Conservation (phyloP, 129 eudicot genomes). For the Artemisia tridentata region DNA sequence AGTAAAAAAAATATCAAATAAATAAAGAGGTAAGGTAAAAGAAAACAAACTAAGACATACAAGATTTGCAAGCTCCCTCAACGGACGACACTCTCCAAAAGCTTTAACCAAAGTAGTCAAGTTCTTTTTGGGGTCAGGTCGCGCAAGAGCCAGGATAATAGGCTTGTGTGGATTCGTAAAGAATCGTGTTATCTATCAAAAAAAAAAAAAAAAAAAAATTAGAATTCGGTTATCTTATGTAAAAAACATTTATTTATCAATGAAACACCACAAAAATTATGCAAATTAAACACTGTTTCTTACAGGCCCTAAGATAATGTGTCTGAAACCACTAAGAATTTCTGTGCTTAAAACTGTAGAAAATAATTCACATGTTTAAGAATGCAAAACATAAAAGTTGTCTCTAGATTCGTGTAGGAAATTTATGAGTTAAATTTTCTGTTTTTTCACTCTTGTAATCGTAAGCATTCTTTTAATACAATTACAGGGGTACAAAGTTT, state of each 20-base stretch:
- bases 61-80: conserved; percentile 86
- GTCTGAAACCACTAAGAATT: too few species aligned
- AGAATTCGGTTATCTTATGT: too few species aligned
- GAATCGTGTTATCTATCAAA: conserved; percentile 69
- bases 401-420: neutral
- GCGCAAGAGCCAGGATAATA: conserved; percentile 82
- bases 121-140: conserved; percentile 90
- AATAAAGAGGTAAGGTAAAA: conserved; percentile 7
- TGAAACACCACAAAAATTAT: neutral
- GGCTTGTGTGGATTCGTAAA: conserved; percentile 82
- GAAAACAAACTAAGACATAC: conserved; percentile 37
- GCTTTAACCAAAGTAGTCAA: conserved; percentile 79
- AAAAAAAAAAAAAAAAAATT: too few species aligned
- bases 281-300: too few species aligned
- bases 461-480: neutral
- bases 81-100: conserved; percentile 78
- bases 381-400: neutral
- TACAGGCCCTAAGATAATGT: too few species aligned
- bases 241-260: neutral
- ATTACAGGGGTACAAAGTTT: neutral
- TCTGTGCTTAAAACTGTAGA: too few species aligned
- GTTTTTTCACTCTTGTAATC: neutral
- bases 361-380: neutral
- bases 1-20: neutral
- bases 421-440: neutral